Evolutionary conservation across 164 flowering plant genomes (phyloP), one percentile per base, ranked within the genome.

Genomic region (Kalanchoe fedtschenkoi): DNA sequence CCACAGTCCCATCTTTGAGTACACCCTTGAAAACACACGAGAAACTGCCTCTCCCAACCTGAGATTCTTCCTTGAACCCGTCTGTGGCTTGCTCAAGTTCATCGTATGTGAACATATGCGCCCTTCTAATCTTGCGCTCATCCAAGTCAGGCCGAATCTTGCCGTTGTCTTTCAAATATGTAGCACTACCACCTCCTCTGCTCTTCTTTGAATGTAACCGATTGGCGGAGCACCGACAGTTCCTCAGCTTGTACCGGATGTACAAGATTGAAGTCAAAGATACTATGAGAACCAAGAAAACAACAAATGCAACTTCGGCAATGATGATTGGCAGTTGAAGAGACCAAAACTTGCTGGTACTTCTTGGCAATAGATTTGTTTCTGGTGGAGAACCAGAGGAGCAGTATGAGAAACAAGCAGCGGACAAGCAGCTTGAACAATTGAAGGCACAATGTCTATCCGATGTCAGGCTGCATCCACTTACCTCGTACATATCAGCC

Each of bases 1-100:
- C 97, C 2, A 80, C 75, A 3, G 92, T 87, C 2, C 95, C 96
- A 71, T 90, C 87, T 63, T 78, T 81, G 69, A 93, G 62, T 2
- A 87, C 70, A 37, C 96, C 99, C 65, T 83, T 84, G 74, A 82
- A 90, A 21, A 93, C 99, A 66, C 87, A 81, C 0, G 97, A 88
- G 69, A 90, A 93, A 47, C 97, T 93, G 29, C 99, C 97, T 62
- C 77, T 88, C 35, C 98, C 98, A 8, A 88, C 92, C 61, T 80
- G 74, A 11, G 91, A 83, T 58, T 88, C 97, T 71, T 90, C 98
- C 53, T 74, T 83, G 60, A 93, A 93, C n/a, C 92, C 88, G 5
- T 63, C 71, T 0, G 97, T 90, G 29, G 96, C 98, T 62, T 70
- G 76, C 72, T 88, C 88, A 14, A 93, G 95, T 57, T 93, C 97